These are phyloP conservation scores for Backusella parvicylindrica DNA, from an alignment of 192 early-diverging fungal genomes.

Conservation along the genomic window DNA sequence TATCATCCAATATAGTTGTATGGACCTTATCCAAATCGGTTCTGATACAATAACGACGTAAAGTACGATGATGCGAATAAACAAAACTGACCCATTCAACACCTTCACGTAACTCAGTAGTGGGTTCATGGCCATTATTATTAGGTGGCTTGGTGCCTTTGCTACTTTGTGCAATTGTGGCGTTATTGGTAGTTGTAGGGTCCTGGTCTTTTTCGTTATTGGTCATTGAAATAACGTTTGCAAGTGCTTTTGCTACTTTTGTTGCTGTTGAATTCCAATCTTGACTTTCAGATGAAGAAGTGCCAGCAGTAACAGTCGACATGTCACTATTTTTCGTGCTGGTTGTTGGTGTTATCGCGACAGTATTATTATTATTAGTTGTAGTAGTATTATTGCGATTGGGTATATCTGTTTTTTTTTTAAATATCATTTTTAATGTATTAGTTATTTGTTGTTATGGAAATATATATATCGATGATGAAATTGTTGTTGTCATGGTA, in stretches of 20 bases:
- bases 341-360: not conserved
- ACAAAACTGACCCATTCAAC: constrained; percentile 36
- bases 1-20: constrained; percentile 18
- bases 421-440: not conserved
- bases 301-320: not conserved
- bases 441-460: not conserved
- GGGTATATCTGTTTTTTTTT: not conserved
- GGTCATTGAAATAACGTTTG: not conserved
- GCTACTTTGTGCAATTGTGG: not conserved
- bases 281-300: not conserved
- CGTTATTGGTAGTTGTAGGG: not conserved
- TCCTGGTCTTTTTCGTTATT: not conserved
- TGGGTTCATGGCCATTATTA: constrained; percentile 23
- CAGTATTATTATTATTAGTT: not conserved
- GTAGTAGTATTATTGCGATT: not conserved
- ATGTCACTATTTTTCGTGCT: not conserved
- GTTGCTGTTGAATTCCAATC: constrained; percentile 12
- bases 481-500: not conserved
- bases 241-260: constrained; percentile 9
- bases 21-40: constrained; percentile 30
- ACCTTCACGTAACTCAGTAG: constrained; percentile 22
- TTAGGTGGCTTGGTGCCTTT: not conserved
- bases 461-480: not conserved
- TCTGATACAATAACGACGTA: constrained; percentile 28
- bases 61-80: constrained; percentile 25